Base-by-base conservation (phyloP, 306 rosid species). In the Arachis hypogaea region DNA sequence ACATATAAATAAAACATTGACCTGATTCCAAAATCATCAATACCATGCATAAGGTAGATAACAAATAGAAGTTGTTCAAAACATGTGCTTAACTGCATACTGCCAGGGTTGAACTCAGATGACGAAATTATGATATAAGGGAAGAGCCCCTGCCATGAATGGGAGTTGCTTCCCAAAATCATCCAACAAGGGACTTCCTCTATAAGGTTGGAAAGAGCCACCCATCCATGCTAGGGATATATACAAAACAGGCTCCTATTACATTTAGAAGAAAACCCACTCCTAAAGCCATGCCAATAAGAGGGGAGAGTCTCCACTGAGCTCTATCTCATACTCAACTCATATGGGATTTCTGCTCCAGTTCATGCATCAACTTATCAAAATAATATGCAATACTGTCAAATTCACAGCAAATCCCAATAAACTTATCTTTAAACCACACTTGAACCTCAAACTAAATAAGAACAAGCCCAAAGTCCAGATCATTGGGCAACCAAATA, bases 371-470 rank as follows among this genome's bases (percentile, higher is more conserved):
- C 68, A 71, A 54, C 43, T 52, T 46, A 77, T 72, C 72, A 52
- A 55, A 68, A 67, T 59, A 46, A 8, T 9, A 68, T 63, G 58
- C 54, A 77, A 64, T 58, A 57, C 38, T 47, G 44, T 36, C 43
- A 70, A 62, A 68, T 29, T 28, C 71, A 43, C 56, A 72, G 59
- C 2, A 30, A 59, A 81, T 76, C 62, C 63, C 58, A 72, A 33
- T 40, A 59, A 76, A 49, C 44, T 55, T 45, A 51, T 51, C 71
- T 41, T 42, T 52, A 18, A 54, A 56, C 5, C 38, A 52, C 43
- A 65, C 55, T 58, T 50, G 55, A 47, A 76, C 70, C 60, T 64
- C 66, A 73, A 80, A 43, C 73, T 64, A 47, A 63, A 75, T 46
- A 40, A 58, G 62, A 64, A 52, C 14, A 41, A 6, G 10, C 43